Evolutionary conservation across 768 basidiomycete species (phyloP).

Genomic region (Tulasnella sp.): DNA sequence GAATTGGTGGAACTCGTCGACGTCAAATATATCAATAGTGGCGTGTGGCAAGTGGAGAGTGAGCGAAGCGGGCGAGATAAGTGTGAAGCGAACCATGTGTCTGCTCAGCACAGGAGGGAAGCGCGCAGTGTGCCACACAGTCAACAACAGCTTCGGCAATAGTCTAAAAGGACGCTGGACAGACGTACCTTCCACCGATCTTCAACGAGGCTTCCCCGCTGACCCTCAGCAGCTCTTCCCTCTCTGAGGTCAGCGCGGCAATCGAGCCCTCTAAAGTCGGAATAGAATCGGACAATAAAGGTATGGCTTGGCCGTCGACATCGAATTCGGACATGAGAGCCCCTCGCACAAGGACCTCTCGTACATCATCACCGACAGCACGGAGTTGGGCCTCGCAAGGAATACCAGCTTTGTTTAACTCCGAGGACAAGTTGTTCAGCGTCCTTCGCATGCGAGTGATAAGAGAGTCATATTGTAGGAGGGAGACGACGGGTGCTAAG

Average conservation of each 20-base stretch:
- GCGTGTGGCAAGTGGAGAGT: constrained; percentile 75
- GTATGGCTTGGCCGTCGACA: neutral
- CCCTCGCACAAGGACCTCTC: constrained; percentile 6
- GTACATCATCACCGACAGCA: constrained; percentile 14
- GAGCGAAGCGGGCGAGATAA: constrained; percentile 62
- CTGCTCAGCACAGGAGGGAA: constrained; percentile 28
- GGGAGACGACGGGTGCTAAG: constrained; percentile 65
- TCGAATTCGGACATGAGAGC: neutral
- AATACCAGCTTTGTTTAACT: constrained; percentile 56
- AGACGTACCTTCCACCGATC: constrained; percentile 52
- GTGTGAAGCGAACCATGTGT: constrained; percentile 65
- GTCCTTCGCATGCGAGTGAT: constrained; percentile 51
- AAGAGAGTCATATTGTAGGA: constrained; percentile 71
- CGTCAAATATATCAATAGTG: constrained; percentile 58
- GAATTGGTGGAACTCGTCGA: constrained; percentile 65
- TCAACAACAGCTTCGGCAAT: neutral
- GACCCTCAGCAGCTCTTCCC: constrained; percentile 34
- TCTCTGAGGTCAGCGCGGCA: constrained; percentile 21
- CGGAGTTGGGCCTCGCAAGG: constrained; percentile 41
- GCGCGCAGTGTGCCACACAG: neutral
- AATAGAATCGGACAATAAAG: neutral
- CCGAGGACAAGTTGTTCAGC: constrained; percentile 48
- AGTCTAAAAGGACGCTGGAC: neutral
- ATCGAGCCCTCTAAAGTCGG: constrained; percentile 2
- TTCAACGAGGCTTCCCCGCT: constrained; percentile 66